Evolutionary conservation across 1,284 basidiomycete genomes (phyloP).

Genomic region (Tetrapyrgos nigripes): DNA sequence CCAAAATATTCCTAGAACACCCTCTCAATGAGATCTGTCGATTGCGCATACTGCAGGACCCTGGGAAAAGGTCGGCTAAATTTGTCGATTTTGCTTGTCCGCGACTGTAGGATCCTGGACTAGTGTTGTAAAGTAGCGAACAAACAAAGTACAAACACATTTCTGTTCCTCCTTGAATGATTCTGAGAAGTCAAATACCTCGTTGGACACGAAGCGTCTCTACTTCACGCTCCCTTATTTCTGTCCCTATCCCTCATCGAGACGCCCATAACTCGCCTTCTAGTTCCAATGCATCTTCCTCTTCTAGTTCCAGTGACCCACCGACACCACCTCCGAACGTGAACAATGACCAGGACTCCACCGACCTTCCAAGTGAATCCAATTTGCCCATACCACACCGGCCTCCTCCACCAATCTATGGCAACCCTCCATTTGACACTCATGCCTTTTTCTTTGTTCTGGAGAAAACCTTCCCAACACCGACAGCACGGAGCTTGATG

Average conservation of each 20-base stretch:
- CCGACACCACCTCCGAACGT: slow-evolving; percentile 7
- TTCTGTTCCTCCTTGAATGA: slow-evolving; percentile 18
- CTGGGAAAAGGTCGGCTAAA: too few species aligned
- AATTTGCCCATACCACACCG: slow-evolving; percentile 2
- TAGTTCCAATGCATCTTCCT: slow-evolving; percentile 19
- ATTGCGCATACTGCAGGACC: too few species aligned
- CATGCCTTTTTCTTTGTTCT: slow-evolving; percentile 70
- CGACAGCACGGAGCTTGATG: slow-evolving; percentile 83
- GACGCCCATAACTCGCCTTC: slow-evolving; percentile 26
- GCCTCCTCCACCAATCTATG: slow-evolving; percentile 37
- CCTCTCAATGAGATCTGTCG: too few species aligned
- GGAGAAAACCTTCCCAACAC: slow-evolving; percentile 73
- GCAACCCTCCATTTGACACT: slow-evolving; percentile 63
- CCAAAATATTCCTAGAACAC: too few species aligned
- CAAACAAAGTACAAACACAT: background rate
- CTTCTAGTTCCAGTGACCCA: slow-evolving; percentile 13
- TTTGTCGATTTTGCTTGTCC: too few species aligned
- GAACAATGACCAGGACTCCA: background rate
- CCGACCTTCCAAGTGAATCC: background rate
- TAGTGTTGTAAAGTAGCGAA: background rate
- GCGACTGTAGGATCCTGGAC: too few species aligned
- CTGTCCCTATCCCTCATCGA: slow-evolving; percentile 20
- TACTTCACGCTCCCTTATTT: slow-evolving; percentile 18
- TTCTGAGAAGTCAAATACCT: slow-evolving; percentile 30
- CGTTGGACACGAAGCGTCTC: slow-evolving; percentile 28